These are phyloP conservation scores for Spergularia marina DNA, from an alignment of 148 eudicot species.

Conservation along the genomic window DNA sequence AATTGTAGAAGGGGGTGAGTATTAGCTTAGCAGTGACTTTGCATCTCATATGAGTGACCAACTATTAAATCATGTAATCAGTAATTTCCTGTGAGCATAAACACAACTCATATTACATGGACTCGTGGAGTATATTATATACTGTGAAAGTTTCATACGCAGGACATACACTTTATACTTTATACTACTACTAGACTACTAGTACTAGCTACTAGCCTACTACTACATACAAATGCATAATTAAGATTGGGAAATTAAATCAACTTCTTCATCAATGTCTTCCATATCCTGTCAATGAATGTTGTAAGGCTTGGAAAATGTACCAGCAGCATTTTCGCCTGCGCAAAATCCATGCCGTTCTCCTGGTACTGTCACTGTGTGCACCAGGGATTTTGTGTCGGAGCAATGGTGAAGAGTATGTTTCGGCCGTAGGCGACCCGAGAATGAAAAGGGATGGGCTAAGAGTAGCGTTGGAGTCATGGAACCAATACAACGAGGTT, in stretches of 20 bases:
- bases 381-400: neutral
- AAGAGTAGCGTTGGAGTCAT: slow-evolving; percentile 41
- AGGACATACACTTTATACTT: neutral
- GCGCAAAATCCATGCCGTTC: neutral
- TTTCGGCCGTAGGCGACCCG: slow-evolving; percentile 37
- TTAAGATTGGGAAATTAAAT: neutral
- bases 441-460: slow-evolving; percentile 43
- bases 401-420: slow-evolving; percentile 4
- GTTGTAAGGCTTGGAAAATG: neutral
- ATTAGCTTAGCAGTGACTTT: no score
- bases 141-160: no score
- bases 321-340: neutral
- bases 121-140: no score
- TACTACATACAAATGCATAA: neutral
- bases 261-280: no score
- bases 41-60: no score
- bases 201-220: neutral
- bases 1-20: no score
- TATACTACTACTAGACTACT: neutral
- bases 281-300: neutral
- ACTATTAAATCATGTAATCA: no score
- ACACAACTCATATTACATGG: no score
- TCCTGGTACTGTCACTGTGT: neutral
- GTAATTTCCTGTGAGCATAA: no score
- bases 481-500: slow-evolving; percentile 58